Percentiles rank a stretch among this genome's conserved stretches.
These are phyloP conservation scores for Aegilops sharonensis DNA, from an alignment of 176 grass and related monocot species.

Conservation along the genomic window DNA sequence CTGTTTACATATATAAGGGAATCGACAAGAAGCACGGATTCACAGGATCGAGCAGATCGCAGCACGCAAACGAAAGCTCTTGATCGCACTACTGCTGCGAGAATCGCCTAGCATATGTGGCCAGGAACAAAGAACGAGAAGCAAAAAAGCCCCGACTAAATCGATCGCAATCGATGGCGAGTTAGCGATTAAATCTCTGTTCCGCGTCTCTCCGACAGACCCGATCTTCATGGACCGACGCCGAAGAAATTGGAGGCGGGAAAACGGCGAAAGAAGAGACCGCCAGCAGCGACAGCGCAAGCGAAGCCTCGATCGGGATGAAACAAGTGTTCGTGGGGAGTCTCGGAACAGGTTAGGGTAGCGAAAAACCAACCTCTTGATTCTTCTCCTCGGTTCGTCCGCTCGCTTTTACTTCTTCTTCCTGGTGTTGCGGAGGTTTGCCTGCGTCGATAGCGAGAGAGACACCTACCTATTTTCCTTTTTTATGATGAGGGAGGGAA, in stretches of 20 bases:
- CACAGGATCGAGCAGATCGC: not conserved
- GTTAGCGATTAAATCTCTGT: not conserved
- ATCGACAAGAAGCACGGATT: not conserved
- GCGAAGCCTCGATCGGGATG: not conserved
- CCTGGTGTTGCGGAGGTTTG: not conserved
- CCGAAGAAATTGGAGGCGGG: not conserved
- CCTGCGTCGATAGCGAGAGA: too few relatives aligned
- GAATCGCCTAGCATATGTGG: not conserved
- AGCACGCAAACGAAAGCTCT: not conserved
- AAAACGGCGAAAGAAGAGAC: not conserved
- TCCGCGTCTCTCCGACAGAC: not conserved
- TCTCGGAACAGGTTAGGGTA: not conserved
- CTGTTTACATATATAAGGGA: not conserved
- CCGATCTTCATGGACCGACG: not conserved
- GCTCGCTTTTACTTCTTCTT: not conserved
- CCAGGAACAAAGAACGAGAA: not conserved
- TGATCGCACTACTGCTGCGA: not conserved
- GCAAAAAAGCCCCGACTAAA: not conserved
- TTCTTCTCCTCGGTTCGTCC: not conserved
- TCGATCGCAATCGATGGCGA: not conserved
- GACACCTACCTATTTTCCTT: too few relatives aligned
- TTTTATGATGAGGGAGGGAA: not conserved
- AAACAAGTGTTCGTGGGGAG: not conserved
- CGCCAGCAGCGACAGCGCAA: too few relatives aligned
- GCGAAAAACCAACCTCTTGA: not conserved